These are phyloP conservation scores for Beauveria sp. DNA, from an alignment of 2,329 filamentous ascomycete species.

Conservation along the genomic window DNA sequence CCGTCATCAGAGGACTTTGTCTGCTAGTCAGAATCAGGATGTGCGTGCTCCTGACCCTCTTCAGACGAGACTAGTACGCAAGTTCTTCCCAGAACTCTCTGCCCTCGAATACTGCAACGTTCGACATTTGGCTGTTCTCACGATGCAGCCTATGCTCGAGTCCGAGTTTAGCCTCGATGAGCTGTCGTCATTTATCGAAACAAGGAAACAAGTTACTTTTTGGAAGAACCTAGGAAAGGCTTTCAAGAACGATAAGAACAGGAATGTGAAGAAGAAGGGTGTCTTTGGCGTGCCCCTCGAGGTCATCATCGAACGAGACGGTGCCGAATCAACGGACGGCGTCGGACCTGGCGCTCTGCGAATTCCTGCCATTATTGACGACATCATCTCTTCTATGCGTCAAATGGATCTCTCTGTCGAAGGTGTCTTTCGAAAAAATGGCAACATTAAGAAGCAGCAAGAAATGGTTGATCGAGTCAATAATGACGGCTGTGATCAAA, in stretches of 20 bases:
- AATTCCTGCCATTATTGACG: conserved; percentile 91
- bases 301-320: conserved; percentile 81
- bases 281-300: conserved; percentile 89
- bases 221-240: conserved; percentile 98
- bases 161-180: conserved; percentile 91
- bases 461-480: conserved; percentile 84
- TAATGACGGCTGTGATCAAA: conserved; percentile 71
- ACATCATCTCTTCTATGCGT: conserved; percentile 87
- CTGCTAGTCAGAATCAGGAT: conserved; percentile 43
- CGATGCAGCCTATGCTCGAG: conserved; percentile 88
- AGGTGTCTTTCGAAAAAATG: conserved; percentile 97
- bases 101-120: conserved; percentile 97
- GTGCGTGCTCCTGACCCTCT: conserved; percentile 45
- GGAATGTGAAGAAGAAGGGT: conserved; percentile 80
- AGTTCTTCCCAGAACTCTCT: conserved; percentile 93
- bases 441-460: conserved; percentile 90
- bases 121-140: conserved; percentile 86
- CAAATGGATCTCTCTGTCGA: conserved; percentile 99
- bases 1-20: conserved; percentile 59
- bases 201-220: conserved; percentile 79
- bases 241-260: conserved; percentile 78
- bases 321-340: conserved; percentile 94
- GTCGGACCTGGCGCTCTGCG: conserved; percentile 86
- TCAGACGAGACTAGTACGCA: conserved; percentile 53
- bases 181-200: conserved; percentile 84